Percentiles rank a stretch among this genome's conserved stretches.
Conservation (phyloP, 768 basidiomycete species). For the Agrocybe pediades region DNA sequence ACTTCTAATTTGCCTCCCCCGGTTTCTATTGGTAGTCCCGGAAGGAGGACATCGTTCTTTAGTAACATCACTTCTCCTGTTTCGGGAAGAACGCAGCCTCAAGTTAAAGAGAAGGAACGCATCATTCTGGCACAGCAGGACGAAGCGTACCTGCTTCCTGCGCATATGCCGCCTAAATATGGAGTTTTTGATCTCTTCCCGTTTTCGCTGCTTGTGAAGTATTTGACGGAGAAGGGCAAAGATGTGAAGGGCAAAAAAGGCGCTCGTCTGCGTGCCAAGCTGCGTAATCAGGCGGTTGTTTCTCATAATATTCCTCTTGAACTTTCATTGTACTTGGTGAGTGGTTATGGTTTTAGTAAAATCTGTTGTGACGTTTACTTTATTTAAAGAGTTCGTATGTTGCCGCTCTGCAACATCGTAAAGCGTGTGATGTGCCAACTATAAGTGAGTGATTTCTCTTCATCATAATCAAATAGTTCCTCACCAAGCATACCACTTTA, state of each 20-base stretch:
- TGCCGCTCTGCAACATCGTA: constrained; percentile 56
- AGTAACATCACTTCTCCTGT: constrained; percentile 19
- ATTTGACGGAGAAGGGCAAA: constrained; percentile 46
- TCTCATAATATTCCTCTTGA: constrained; percentile 71
- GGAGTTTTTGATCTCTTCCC: constrained; percentile 68
- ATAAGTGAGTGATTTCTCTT: constrained; percentile 43
- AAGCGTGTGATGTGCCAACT: constrained; percentile 60
- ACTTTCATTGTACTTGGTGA: constrained; percentile 66
- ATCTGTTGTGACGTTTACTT: background rate
- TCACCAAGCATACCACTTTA: constrained; percentile 20
- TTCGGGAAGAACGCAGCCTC: constrained; percentile 9
- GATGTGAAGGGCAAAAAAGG: constrained; percentile 66
- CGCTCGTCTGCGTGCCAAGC: constrained; percentile 51
- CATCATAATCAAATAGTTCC: background rate
- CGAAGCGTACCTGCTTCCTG: constrained; percentile 52
- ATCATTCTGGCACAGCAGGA: constrained; percentile 39
- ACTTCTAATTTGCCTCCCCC: constrained; percentile 24
- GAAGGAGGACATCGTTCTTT: constrained; percentile 11
- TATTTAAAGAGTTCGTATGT: constrained; percentile 65
- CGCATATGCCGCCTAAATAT: constrained; percentile 59
- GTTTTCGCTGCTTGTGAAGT: constrained; percentile 58
- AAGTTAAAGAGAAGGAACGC: constrained; percentile 26
- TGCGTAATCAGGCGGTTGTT: constrained; percentile 40
- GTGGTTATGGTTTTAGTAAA: constrained; percentile 15
- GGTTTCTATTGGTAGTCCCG: constrained; percentile 15